Evolutionary conservation across 1,284 basidiomycete species (phyloP).

Genomic region (Leccinum insolens): DNA sequence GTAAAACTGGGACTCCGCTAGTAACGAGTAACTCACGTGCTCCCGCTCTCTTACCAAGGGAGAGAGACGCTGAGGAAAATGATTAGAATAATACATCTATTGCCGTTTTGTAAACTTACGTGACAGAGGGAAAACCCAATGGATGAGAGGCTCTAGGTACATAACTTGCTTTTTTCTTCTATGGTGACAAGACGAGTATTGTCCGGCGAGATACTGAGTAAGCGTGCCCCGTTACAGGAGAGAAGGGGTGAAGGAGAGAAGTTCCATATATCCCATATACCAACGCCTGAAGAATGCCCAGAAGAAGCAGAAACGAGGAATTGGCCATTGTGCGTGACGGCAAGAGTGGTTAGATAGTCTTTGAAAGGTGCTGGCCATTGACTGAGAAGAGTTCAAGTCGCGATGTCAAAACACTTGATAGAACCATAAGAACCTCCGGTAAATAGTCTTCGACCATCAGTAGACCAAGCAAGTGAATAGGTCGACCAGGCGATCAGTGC

Average conservation of each 20-base stretch:
- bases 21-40: conserved; percentile 5
- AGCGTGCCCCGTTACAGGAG: not conserved
- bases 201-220: conserved; percentile 5
- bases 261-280: conserved; percentile 14
- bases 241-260: not conserved
- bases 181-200: conserved; percentile 1
- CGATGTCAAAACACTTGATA: conserved; percentile 5
- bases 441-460: conserved; percentile 13
- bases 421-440: conserved; percentile 5
- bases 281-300: conserved; percentile 2
- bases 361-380: not conserved
- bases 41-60: not conserved
- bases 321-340: not conserved
- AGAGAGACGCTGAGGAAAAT: conserved; percentile 2
- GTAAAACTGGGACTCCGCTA: not conserved
- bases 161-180: not conserved
- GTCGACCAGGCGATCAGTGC: not conserved
- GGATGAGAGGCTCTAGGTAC: not conserved
- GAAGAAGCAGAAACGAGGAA: conserved; percentile 2
- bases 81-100: not conserved
- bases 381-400: not conserved
- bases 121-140: not conserved
- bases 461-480: conserved; percentile 15
- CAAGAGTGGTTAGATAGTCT: conserved; percentile 13
- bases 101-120: not conserved